Evolutionary conservation across 805 yeast species (phyloP).

Genomic region (Suhomyces sp.): DNA sequence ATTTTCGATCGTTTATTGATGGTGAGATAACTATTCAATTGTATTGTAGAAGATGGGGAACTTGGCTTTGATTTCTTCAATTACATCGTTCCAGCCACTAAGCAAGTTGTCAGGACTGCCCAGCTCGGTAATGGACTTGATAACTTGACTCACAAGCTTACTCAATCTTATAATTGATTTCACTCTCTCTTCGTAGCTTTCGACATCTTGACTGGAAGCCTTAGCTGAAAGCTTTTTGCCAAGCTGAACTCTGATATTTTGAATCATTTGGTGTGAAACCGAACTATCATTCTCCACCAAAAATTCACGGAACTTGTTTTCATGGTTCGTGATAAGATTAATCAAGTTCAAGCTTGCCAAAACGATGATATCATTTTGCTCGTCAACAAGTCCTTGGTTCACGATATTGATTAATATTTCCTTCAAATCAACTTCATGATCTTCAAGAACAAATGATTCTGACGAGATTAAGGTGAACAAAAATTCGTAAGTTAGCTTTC

Average conservation of each 20-base stretch:
- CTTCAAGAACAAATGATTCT: slow-evolving; percentile 13
- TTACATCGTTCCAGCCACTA: not conserved
- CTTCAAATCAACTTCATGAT: slow-evolving; percentile 22
- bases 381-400: slow-evolving; percentile 54
- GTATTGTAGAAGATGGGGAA: slow-evolving; percentile 1
- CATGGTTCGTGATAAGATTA: slow-evolving; percentile 35
- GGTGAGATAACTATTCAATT: not conserved
- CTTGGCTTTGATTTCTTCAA: slow-evolving; percentile 1
- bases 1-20: too few species aligned
- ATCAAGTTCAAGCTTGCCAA: slow-evolving; percentile 44
- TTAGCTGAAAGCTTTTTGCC: slow-evolving; percentile 52
- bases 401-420: slow-evolving; percentile 43
- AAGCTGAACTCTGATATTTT: slow-evolving; percentile 33
- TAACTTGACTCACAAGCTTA: slow-evolving; percentile 18
- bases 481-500: slow-evolving; percentile 71
- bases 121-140: not conserved
- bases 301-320: slow-evolving; percentile 19
- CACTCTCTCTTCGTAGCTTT: slow-evolving; percentile 48
- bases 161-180: slow-evolving; percentile 30
- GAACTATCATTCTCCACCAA: slow-evolving; percentile 10
- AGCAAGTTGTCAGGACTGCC: not conserved
- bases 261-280: slow-evolving; percentile 31
- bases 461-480: slow-evolving; percentile 49
- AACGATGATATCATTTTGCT: slow-evolving; percentile 55
- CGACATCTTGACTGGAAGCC: slow-evolving; percentile 67